A percentile compares a stretch with the other conserved stretches of the same genome.
Evolutionary conservation across 192 early-diverging fungal species (phyloP).

Genomic region (Mortierella alpina): DNA sequence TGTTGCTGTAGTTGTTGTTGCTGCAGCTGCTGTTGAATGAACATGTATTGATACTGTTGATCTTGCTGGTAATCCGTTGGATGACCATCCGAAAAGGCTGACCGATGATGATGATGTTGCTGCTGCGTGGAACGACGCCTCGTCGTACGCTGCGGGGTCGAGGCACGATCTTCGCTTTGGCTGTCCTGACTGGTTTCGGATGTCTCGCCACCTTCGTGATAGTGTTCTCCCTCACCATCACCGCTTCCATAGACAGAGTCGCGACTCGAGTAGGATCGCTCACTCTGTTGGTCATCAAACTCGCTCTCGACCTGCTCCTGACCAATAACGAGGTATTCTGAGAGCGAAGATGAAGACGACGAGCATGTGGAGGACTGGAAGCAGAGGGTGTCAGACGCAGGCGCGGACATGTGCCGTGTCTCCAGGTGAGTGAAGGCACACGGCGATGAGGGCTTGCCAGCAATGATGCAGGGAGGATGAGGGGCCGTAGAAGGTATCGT

Average conservation of each 20-base stretch:
- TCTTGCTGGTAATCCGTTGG: too few species aligned
- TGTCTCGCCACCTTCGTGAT: background rate
- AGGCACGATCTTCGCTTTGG: background rate
- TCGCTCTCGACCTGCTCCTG: slow-evolving; percentile 35
- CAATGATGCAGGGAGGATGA: too few species aligned
- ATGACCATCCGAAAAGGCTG: background rate
- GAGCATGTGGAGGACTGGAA: slow-evolving; percentile 9
- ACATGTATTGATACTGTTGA: too few species aligned
- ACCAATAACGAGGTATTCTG: slow-evolving; percentile 42
- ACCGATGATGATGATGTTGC: background rate
- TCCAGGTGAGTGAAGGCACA: background rate
- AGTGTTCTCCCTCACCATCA: background rate
- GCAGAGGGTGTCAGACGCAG: background rate
- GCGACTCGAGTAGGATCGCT: slow-evolving; percentile 9
- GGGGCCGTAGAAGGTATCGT: too few species aligned
- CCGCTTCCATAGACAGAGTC: slow-evolving; percentile 4
- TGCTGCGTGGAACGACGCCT: background rate
- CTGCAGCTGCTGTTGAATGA: too few species aligned
- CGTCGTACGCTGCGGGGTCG: too few species aligned
- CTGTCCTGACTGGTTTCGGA: slow-evolving; percentile 22
- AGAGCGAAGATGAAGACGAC: slow-evolving; percentile 40
- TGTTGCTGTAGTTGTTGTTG: background rate
- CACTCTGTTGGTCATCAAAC: slow-evolving; percentile 13
- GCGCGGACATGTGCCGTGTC: background rate
- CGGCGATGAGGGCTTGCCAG: background rate